Base-by-base conservation (phyloP, 2,329 filamentous ascomycete species). In the Fusarium sacchari region DNA sequence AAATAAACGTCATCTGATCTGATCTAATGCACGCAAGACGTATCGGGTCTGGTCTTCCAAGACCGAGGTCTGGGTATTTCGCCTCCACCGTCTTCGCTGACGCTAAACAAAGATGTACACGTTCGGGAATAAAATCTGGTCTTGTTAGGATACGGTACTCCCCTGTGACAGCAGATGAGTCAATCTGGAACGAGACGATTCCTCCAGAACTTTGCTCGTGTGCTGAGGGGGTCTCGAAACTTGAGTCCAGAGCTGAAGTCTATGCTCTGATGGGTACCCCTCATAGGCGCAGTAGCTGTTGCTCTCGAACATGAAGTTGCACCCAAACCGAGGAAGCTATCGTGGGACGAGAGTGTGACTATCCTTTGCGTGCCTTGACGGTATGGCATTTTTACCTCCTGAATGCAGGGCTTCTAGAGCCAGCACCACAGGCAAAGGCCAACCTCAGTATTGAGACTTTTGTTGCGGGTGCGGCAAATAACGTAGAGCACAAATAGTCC, bases 341-440 rank as follows among this genome's bases (percentile, higher is more conserved):
- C 62, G 12, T 81, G 79, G 74, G 71, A 76, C 11, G 74, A 82
- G 37, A 79, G 81, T 1, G 81, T 81, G 4, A 79, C 80, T 12
- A 76, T 26, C 81, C 81, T 13, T 68, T 83, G 46, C 81, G 79
- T 58, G 80, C 79, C 7, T 69, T 83, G 32, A 83, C 82, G 10
- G 81, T 82, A 13, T 82, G 77, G 69, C 82, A 83, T 73, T 78
- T 78, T 5, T 65, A 84, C 22, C 82, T 68, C 26, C 69, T 72
- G 24, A 76, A 78, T 17, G 64, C 60, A 14, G 74, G 76, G 4
- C 60, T 69, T 32, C 55, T 76, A 12, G 36, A 65, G n/a, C 42
- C 18, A 28, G 26, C 13, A 22, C 18, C 26, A 28, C 8, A 4
- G 6, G 8, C 6, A 28, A 15, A 46, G 12, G 4, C 14, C 9